Evolutionary conservation across 2,329 filamentous ascomycete species (phyloP), one percentile per base, ranked within the genome.

Genomic region (Aspergillus intermedius): DNA sequence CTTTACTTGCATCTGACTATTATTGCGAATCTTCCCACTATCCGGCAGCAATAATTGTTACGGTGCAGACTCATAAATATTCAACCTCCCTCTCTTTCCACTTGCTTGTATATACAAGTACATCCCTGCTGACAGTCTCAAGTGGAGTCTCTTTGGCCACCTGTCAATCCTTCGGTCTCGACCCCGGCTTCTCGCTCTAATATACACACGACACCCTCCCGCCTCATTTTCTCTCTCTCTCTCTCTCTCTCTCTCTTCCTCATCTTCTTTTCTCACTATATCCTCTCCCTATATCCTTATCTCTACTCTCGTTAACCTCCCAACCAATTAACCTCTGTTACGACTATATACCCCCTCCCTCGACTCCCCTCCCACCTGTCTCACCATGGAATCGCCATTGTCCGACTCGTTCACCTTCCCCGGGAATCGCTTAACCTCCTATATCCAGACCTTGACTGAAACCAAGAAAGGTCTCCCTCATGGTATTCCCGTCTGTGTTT

Each of bases 401-500:
- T 44, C 53, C 5, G 46, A 51, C 28, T 48, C 53, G 5, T 47
- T 54, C 39, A 45, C 57, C n/a, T 60, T 60, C 40, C 57, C 62
- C 21, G 57, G 60, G 34, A 71, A 70, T 50, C 60, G 63, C n/a
- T 59, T 71, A 41, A 52, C 65, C 34, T 56, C 64, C 48, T 72
- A 72, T 48, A 56, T 71, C n/a, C 60, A 62, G 44, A 60, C 59
- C 42, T 53, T 72, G 47, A 53, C 55, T 22, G 54, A 53, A 32
- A 54, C 53, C 50, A 72, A 72, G 49, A 60, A 61, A 43, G 58
- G 60, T 25, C 57, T 72, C 17, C 69, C 69, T n/a, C 61, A 66
- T 51, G 64, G 66, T 22, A 58, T 67, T 41, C 67, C 69, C 5
- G 61, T 71, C 35, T 66, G 63, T 45, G 68, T 70, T 42, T 78